A percentile compares a stretch with the other conserved stretches of the same genome.
These are phyloP conservation scores for Niebla homalea DNA, from an alignment of 495 filamentous ascomycete species.

Conservation along the genomic window DNA sequence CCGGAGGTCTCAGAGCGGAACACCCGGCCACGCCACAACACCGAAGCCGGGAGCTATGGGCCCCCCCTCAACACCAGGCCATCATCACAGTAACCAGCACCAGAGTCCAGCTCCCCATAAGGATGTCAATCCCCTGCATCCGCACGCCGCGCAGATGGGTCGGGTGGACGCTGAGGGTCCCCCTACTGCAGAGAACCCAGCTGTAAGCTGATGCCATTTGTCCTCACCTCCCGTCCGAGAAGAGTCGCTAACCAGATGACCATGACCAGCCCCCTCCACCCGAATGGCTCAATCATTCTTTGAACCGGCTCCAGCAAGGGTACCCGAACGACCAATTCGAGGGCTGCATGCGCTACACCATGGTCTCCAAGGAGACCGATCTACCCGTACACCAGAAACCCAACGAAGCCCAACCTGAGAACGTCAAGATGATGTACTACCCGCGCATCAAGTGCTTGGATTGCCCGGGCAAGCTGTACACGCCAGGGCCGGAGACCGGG, in stretches of 20 bases:
- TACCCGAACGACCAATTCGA: constrained; percentile 76
- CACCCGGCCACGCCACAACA: constrained; percentile 35
- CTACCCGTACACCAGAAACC: constrained; percentile 34
- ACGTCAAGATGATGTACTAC: constrained; percentile 59
- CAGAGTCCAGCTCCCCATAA: constrained; percentile 11
- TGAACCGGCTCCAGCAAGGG: constrained; percentile 44
- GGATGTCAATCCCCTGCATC: constrained; percentile 14
- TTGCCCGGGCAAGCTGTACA: constrained; percentile 89
- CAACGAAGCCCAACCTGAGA: constrained; percentile 33
- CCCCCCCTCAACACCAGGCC: constrained; percentile 32
- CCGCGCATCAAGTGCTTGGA: constrained; percentile 82
- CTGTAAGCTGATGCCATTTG: constrained; percentile 6
- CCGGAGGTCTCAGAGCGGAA: constrained; percentile 37
- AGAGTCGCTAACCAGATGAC: constrained; percentile 7
- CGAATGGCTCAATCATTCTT: constrained; percentile 57
- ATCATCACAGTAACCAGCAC: constrained; percentile 18
- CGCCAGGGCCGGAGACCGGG: constrained; percentile 66
- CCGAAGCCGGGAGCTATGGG: constrained; percentile 47
- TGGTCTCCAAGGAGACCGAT: constrained; percentile 55
- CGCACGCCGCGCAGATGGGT: constrained; percentile 19
- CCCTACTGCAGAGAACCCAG: constrained; percentile 13
- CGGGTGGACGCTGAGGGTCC: constrained; percentile 17
- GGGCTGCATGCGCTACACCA: constrained; percentile 71
- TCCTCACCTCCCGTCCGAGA: not conserved
- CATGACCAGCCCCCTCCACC: constrained; percentile 56